phyloP scores from a whole-genome alignment of 1,139 yeast genomes.

The Scheffersomyces cryptocercus region DNA sequence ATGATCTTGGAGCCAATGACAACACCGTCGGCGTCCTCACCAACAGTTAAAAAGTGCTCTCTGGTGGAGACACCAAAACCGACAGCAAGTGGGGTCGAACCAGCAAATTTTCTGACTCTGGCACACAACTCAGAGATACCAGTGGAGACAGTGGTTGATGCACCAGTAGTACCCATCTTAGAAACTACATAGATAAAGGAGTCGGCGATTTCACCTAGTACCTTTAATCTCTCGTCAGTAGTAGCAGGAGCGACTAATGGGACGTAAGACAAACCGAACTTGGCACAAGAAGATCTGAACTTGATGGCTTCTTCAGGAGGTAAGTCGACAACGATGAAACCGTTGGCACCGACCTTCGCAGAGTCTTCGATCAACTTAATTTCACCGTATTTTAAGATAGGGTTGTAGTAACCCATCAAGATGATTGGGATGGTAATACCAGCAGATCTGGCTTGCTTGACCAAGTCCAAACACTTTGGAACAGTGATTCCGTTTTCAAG shows the following conservation, averaged over 20 bases:
- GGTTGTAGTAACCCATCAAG: conserved; percentile 97
- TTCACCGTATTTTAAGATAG: conserved; percentile 88
- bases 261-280: conserved; percentile 74
- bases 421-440: conserved; percentile 90
- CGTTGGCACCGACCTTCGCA: conserved; percentile 88
- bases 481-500: conserved; percentile 81
- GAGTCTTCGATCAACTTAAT: conserved; percentile 75
- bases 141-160: conserved; percentile 61
- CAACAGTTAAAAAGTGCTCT: conserved; percentile 83
- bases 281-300: conserved; percentile 72
- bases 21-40: conserved; percentile 84
- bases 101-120: conserved; percentile 72
- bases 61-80: conserved; percentile 97
- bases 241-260: conserved; percentile 98
- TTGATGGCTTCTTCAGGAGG: conserved; percentile 97
- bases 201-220: conserved; percentile 84
- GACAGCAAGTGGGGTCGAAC: conserved; percentile 83
- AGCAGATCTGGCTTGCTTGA: conserved; percentile 68
- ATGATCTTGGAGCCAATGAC: conserved; percentile 91
- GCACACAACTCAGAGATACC: conserved; percentile 69
- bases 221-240: conserved; percentile 79
- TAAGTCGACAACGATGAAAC: conserved; percentile 89
- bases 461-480: conserved; percentile 64
- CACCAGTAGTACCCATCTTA: conserved; percentile 98
- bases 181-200: conserved; percentile 95